These are phyloP conservation scores for Calcarisporium arbuscula DNA, from an alignment of 2,329 filamentous ascomycete genomes.

Conservation along the genomic window DNA sequence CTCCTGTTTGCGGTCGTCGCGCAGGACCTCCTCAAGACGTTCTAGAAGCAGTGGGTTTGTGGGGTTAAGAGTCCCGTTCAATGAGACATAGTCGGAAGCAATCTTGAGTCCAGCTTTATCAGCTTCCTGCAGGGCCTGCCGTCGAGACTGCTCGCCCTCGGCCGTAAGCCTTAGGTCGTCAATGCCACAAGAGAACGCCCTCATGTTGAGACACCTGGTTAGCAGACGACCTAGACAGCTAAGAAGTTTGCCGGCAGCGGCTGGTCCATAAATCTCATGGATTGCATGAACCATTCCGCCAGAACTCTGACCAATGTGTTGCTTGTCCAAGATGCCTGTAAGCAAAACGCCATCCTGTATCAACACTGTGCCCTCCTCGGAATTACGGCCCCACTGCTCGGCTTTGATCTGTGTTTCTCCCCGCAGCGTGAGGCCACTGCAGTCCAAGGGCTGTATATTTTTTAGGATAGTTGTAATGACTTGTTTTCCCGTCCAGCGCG, in stretches of 20 bases:
- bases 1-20: conserved; percentile 86
- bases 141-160: conserved; percentile 67
- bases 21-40: conserved; percentile 80
- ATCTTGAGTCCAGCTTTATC: conserved; percentile 68
- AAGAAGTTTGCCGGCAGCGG: conserved; percentile 76
- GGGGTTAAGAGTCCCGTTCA: conserved; percentile 59
- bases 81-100: conserved; percentile 80
- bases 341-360: conserved; percentile 85
- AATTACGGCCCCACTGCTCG: conserved; percentile 68
- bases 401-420: conserved; percentile 72
- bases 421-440: conserved; percentile 70
- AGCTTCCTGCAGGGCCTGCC: conserved; percentile 61
- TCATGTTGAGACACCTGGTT: conserved; percentile 85
- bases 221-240: conserved; percentile 84
- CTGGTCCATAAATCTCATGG: conserved; percentile 88
- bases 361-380: conserved; percentile 74
- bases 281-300: conserved; percentile 88
- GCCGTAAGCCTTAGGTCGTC: conserved; percentile 85
- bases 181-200: conserved; percentile 94
- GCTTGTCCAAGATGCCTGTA: conserved; percentile 89
- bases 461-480: conserved; percentile 87
- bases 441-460: conserved; percentile 77
- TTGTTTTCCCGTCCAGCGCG: conserved; percentile 93
- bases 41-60: conserved; percentile 65
- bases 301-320: conserved; percentile 80